Conservation (phyloP, 2,329 filamentous ascomycete genomes). For the Clonostachys chloroleuca region DNA sequence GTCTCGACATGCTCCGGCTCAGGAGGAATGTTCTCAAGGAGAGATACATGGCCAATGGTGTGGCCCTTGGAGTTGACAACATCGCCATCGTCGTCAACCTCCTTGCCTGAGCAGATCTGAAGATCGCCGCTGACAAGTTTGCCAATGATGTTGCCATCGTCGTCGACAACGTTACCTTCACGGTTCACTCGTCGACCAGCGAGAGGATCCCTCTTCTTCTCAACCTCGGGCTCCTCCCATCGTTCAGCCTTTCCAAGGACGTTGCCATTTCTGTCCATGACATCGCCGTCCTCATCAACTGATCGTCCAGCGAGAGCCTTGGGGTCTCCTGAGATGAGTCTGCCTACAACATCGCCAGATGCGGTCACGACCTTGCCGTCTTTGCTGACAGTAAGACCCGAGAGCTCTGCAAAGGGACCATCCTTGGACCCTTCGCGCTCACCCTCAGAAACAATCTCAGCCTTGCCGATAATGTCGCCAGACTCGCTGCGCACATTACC, state of each 20-base stretch:
- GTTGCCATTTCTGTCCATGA: constrained; percentile 71
- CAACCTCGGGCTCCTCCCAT: constrained; percentile 51
- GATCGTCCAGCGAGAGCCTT: constrained; percentile 68
- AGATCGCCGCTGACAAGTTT: constrained; percentile 66
- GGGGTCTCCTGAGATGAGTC: constrained; percentile 64
- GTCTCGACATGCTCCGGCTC: constrained; percentile 48
- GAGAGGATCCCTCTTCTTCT: constrained; percentile 47
- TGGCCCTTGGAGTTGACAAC: constrained; percentile 66
- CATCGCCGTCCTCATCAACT: constrained; percentile 80
- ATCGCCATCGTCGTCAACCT: constrained; percentile 67
- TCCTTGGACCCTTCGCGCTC: constrained; percentile 61
- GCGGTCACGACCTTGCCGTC: constrained; percentile 65
- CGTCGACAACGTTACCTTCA: constrained; percentile 54
- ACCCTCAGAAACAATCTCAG: constrained; percentile 63
- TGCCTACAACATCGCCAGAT: constrained; percentile 67
- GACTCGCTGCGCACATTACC: constrained; percentile 69
- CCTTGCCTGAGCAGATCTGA: constrained; percentile 60
- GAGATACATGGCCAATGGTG: constrained; percentile 62
- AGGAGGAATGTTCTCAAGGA: constrained; percentile 56
- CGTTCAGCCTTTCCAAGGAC: constrained; percentile 52
- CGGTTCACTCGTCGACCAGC: constrained; percentile 51
- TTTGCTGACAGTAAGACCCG: constrained; percentile 61
- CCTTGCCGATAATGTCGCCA: constrained; percentile 65
- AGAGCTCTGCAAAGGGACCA: constrained; percentile 64
- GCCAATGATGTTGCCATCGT: constrained; percentile 56